These are phyloP conservation scores for Verticillium longisporum DNA, from an alignment of 2,329 filamentous ascomycete species.

Conservation along the genomic window DNA sequence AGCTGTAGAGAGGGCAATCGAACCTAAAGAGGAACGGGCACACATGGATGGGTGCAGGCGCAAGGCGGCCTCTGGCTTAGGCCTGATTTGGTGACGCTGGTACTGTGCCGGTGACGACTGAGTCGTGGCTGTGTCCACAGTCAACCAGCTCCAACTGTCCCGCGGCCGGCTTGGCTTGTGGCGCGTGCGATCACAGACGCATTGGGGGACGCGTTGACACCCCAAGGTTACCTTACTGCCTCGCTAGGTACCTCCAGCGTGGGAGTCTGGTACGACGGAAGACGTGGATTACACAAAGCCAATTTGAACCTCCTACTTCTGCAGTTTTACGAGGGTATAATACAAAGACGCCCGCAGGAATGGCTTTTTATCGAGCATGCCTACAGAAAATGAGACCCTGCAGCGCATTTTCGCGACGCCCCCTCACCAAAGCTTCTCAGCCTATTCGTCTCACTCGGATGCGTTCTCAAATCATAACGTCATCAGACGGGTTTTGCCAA, in stretches of 20 bases:
- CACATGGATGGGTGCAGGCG: not conserved
- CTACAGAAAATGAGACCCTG: too few species aligned
- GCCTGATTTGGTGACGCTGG: not conserved
- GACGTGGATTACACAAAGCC: not conserved
- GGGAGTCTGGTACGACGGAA: not conserved
- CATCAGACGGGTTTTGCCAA: not conserved
- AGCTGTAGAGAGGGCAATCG: constrained; percentile 10
- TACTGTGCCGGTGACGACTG: constrained; percentile 8
- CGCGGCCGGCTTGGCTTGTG: constrained; percentile 3
- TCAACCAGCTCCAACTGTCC: not conserved
- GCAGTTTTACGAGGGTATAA: too few species aligned
- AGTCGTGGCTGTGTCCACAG: constrained; percentile 8
- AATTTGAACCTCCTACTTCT: not conserved
- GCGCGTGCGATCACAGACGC: not conserved
- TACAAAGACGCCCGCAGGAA: too few species aligned
- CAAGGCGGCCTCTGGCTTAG: not conserved
- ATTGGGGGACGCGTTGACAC: not conserved
- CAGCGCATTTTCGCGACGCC: too few species aligned
- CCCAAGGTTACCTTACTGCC: not conserved
- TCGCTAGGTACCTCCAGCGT: too few species aligned
- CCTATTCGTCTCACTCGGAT: too few species aligned
- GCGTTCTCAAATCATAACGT: not conserved
- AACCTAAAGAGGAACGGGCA: constrained; percentile 9
- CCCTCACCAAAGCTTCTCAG: too few species aligned
- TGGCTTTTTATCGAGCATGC: too few species aligned